Conservation (phyloP, 139 green algal genomes). For the Chlorella sp. region DNA sequence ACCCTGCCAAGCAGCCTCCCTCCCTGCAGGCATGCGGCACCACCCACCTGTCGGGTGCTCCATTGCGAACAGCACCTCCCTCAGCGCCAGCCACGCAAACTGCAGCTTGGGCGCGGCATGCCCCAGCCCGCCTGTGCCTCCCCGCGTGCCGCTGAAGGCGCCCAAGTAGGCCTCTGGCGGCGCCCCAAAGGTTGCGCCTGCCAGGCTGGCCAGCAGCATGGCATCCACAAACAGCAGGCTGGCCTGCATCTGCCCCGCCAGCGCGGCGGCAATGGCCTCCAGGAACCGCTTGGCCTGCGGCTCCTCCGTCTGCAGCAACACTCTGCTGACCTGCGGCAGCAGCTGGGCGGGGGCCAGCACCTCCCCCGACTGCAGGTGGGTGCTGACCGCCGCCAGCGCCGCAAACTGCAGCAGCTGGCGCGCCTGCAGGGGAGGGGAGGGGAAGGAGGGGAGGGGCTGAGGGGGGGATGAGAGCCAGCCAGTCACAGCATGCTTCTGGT, state of each 20-base stretch:
- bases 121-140: not conserved
- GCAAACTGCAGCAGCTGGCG: constrained; percentile 37
- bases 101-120: not conserved
- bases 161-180: constrained; percentile 27
- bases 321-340: constrained; percentile 43
- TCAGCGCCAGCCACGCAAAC: constrained; percentile 31
- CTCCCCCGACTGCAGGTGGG: constrained; percentile 44
- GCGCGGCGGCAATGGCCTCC: constrained; percentile 44
- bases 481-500: too few relatives aligned
- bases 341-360: constrained; percentile 31
- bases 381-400: constrained; percentile 30
- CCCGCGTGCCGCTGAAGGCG: constrained; percentile 19
- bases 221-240: constrained; percentile 35
- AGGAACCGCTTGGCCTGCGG: constrained; percentile 29
- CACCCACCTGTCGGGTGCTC: constrained; percentile 11
- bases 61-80: constrained; percentile 2
- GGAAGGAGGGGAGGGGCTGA: too few relatives aligned
- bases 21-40: not conserved
- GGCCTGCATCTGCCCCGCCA: constrained; percentile 36
- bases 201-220: constrained; percentile 40
- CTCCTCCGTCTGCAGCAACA: constrained; percentile 48
- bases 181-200: not conserved
- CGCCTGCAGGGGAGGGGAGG: not conserved
- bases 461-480: too few relatives aligned
- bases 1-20: not conserved